Evolutionary conservation across 75 land plant species (phyloP), one percentile per base, ranked within the genome.

Genomic region (Cryptomeria japonica): DNA sequence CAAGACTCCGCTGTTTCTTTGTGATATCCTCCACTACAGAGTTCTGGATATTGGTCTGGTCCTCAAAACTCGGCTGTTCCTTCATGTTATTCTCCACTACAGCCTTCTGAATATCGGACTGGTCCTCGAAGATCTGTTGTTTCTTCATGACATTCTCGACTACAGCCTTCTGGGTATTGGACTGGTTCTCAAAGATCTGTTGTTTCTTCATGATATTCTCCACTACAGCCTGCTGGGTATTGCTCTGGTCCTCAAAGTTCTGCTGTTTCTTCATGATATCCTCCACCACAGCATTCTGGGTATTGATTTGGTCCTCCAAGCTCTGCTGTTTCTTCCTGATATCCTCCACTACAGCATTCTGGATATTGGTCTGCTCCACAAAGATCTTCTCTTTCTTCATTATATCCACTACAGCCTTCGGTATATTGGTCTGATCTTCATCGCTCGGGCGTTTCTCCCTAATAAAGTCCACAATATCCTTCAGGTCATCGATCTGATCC

Each of bases 241-340:
- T 7, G 49, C 0, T 8, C 11, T 47, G 49, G 10, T 47, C 49
- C 49, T 47, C 7, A 47, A 7, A 47, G 49, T 10, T 47, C 11
- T 47, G 9, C 0, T 47, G 49, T 9, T 47, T 47, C 49, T 47
- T 9, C 49, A 0, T 8, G 49, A 47, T 9, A 47, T 9, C 9
- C 49, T 47, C 49, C 49, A 47, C 49, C 8, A 8, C 49, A 47
- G 9, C 9, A 3, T 9, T 7, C 88, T 95, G 89, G 70, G 93
- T 95, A 80, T 96, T 94, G 28, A 94, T 88, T 49, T 89, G 91
- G 87, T 93, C 89, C 92, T 91, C 91, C 39, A 97, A 96, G 47
- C 64, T 87, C 42, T 85, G 93, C 80, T 93, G 70, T 85, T 91
- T 94, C 88, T 88, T 41, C 0, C n/a, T n/a, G 47, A 44, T 6